These are phyloP conservation scores for Fusarium redolens DNA, from an alignment of 2,329 filamentous ascomycete genomes.

Conservation along the genomic window DNA sequence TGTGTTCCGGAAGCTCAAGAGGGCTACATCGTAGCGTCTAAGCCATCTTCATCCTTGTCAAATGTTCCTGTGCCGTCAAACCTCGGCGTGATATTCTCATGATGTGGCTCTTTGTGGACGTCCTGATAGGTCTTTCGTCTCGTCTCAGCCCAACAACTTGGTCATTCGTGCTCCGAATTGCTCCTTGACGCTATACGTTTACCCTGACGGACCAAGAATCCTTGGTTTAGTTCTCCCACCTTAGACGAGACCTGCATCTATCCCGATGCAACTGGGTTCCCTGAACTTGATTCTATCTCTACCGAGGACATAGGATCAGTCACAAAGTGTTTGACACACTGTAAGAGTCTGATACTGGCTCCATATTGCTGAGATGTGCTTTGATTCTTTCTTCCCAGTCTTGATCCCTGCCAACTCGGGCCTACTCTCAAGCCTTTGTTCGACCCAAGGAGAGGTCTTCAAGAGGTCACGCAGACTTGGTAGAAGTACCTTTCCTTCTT, in stretches of 20 bases:
- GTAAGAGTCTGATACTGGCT: not conserved
- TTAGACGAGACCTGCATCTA: conserved; percentile 32
- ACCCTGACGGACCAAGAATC: not conserved
- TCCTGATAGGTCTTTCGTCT: not conserved
- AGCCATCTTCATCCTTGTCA: conserved; percentile 2
- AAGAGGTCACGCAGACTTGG: not conserved
- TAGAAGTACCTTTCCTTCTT: not conserved
- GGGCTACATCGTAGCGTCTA: not conserved
- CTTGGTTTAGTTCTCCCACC: not conserved
- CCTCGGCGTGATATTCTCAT: not conserved
- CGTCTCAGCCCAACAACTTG: not conserved
- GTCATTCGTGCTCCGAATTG: not conserved
- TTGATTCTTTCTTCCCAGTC: conserved; percentile 24
- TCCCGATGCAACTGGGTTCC: not conserved
- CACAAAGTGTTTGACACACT: conserved; percentile 19
- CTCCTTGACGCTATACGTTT: not conserved
- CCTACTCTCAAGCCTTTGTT: not conserved
- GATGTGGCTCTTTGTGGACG: conserved; percentile 3
- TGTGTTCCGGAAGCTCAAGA: not conserved
- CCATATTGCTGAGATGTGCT: not conserved
- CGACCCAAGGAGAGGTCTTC: not conserved
- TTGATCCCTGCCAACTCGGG: not conserved
- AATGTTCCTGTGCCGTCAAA: not conserved
- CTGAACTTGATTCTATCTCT: not conserved
- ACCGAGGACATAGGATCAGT: not conserved